Evolutionary conservation across 345 rosid genomes (phyloP), one percentile per base, ranked within the genome.

Genomic region (Punica granatum): DNA sequence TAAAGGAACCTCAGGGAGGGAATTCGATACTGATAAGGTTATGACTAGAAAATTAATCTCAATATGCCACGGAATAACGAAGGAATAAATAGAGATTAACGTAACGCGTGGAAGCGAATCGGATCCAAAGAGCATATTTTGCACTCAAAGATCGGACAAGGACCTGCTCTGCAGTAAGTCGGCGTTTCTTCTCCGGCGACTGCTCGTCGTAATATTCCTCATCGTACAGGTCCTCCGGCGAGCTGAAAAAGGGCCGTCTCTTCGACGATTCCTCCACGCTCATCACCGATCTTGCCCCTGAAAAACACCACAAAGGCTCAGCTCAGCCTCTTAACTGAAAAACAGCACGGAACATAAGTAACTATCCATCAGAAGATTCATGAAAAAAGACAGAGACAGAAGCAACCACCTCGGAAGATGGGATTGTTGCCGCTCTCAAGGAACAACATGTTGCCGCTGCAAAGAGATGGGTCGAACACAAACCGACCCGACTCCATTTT

Each of bases 191-290:
- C 76, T 90, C 97, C 16, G 87, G 87, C 66, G 67, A 49, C 77
- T 87, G 96, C 9, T 92, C 97, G 42, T 92, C 97, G 70, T 86
- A 88, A 67, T 82, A 88, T 42, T 86, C 88, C 7, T 88, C 96
- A 13, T 92, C 93, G 67, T 74, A 84, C 60, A 81, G 76, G 65
- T 92, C 93, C 1, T 85, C 93, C 44, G 84, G 76, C 23, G 89
- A 82, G 80, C 82, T 78, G 83, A 90, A 86, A 78, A 90, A 86
- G 6, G 87, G 92, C 39, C 90, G 81, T 81, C 74, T 77, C 83
- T 75, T 90, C 26, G 86, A 83, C 77, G 77, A 72, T 42, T 87
- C 93, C 80, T 87, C 95, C 74, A 79, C 77, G 80, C 69, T 78
- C 71, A 82, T 67, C 82, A 81, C 68, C 60, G 91, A 73, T 78